phyloP scores from a whole-genome alignment of 768 basidiomycete genomes.

The Guyanaporus albipodus region DNA sequence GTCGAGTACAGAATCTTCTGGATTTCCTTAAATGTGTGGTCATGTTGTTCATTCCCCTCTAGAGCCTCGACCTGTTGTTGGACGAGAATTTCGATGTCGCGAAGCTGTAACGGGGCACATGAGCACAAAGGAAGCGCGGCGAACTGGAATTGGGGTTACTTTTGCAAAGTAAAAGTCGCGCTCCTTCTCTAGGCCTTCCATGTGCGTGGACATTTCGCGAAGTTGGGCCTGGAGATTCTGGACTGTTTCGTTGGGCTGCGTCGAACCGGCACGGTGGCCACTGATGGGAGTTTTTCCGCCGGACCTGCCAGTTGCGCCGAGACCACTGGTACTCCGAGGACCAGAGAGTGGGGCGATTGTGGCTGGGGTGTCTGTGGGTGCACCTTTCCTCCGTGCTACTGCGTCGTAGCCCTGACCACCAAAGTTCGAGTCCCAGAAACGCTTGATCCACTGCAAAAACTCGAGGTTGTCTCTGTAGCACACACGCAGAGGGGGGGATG shows the following conservation, averaged over 20 bases:
- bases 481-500: too few relatives aligned
- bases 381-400: slow-evolving; percentile 74
- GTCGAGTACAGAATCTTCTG: slow-evolving; percentile 94
- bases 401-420: slow-evolving; percentile 87
- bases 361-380: slow-evolving; percentile 69
- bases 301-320: slow-evolving; percentile 40
- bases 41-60: slow-evolving; percentile 54
- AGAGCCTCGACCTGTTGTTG: slow-evolving; percentile 70
- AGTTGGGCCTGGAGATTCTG: slow-evolving; percentile 71
- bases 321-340: slow-evolving; percentile 37
- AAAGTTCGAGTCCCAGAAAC: slow-evolving; percentile 93
- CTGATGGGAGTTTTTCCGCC: slow-evolving; percentile 72
- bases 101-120: slow-evolving; percentile 51
- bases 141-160: slow-evolving; percentile 41
- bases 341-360: slow-evolving; percentile 66
- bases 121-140: slow-evolving; percentile 4
- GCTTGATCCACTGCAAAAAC: slow-evolving; percentile 96
- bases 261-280: slow-evolving; percentile 63
- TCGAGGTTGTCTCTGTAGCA: slow-evolving; percentile 87
- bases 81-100: slow-evolving; percentile 93
- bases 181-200: slow-evolving; percentile 95
- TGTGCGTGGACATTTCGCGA: slow-evolving; percentile 71
- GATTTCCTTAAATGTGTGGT: slow-evolving; percentile 65
- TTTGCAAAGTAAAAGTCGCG: slow-evolving; percentile 98
- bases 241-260: slow-evolving; percentile 64